phyloP scores from a whole-genome alignment of 2,329 filamentous ascomycete species.

The Penicillium decumbens region DNA sequence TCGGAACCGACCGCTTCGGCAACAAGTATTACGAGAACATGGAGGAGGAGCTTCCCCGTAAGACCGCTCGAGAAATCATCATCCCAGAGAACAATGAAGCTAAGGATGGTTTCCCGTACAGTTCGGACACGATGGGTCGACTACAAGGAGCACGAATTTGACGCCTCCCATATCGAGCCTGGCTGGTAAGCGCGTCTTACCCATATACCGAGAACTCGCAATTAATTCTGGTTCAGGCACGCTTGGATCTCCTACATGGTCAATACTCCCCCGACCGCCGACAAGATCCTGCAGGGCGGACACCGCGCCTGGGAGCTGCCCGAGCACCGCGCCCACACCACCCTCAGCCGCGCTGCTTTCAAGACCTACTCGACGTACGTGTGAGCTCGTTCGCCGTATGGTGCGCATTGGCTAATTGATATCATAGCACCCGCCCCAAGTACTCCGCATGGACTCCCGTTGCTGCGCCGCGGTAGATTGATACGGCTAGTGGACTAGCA shows the following conservation, averaged over 20 bases:
- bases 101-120: constrained; percentile 35
- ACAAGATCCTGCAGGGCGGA: constrained; percentile 64
- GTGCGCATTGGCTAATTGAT: constrained; percentile 6
- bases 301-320: constrained; percentile 71
- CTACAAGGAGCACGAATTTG: constrained; percentile 67
- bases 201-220: not conserved
- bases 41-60: constrained; percentile 82
- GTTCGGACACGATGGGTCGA: constrained; percentile 97
- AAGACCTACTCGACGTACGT: constrained; percentile 94
- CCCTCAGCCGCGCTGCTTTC: constrained; percentile 71
- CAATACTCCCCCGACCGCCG: constrained; percentile 75
- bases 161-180: constrained; percentile 71
- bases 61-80: constrained; percentile 29
- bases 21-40: constrained; percentile 98
- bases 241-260: constrained; percentile 94
- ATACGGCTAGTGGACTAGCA: constrained; percentile 7
- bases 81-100: not conserved
- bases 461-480: constrained; percentile 34
- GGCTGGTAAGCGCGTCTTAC: constrained; percentile 59
- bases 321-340: constrained; percentile 69
- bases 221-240: constrained; percentile 56
- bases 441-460: constrained; percentile 34
- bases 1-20: constrained; percentile 82
- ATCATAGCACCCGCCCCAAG: constrained; percentile 31
- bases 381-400: too few relatives aligned